Base-by-base conservation (phyloP, 305 asterid genomes). In the Vinca major region DNA sequence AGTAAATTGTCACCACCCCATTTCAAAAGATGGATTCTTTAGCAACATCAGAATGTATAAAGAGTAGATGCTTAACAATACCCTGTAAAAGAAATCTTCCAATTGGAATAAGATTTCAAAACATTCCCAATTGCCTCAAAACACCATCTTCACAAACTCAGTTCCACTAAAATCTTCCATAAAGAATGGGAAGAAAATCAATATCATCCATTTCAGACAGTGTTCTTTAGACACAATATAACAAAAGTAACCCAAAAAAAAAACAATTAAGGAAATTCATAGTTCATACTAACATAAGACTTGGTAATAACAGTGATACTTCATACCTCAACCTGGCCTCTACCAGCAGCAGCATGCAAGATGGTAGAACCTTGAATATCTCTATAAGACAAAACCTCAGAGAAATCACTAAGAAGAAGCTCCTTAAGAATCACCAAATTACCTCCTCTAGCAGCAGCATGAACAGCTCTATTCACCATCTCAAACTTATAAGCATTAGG, bases 361-460 rank as follows among this genome's bases (percentile, higher is more conserved):
- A 91, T 70, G 0, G 96, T 86, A 0, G 96, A 89, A 5, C 97
- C 97, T 48, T 79, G 85, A 54, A 73, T 71, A 71, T 93, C 99
- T 70, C 97, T 72, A 47, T 87, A 91, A 53, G 85, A 84, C 79
- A 85, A 74, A 2, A 82, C 78, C 48, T 80, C 92, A 54, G 85
- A 83, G 74, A 85, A 78, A 61, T 85, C 77, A 61, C 80, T 91
- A 13, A 83, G 77, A 58, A 93, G 81, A 52, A 93, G 84, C 77
- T 91, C 95, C 84, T 83, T 89, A 80, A 93, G 54, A 67, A 91
- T 53, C 75, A 43, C 53, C 68, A 86, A 61, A 80, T 88, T 93
- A 8, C 97, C 99, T n/a, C 96, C 99, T 74, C 97, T 87, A 0
- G 99, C 95, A 17, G 92, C 88, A 5, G 97, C 97, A 73, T 93